A percentile compares a stretch with the other conserved stretches of the same genome.
Evolutionary conservation across 257 asterid genomes (phyloP).

Genomic region (Solanum boliviense): DNA sequence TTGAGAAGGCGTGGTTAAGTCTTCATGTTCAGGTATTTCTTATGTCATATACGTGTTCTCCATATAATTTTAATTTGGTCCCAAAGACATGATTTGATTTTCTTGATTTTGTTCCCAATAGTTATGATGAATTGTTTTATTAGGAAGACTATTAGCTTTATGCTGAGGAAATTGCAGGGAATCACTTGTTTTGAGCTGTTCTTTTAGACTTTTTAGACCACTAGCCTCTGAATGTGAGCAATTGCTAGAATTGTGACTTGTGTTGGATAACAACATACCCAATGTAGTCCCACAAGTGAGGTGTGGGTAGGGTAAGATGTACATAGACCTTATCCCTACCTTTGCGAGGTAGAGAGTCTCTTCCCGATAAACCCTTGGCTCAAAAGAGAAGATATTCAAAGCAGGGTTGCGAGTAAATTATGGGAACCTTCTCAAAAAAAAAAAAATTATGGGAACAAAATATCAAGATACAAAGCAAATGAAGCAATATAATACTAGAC

Average conservation of each 20-base stretch:
- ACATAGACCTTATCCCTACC: neutral
- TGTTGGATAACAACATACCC: neutral
- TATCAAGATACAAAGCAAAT: neutral
- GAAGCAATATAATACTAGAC: neutral
- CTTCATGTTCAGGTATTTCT: slow-evolving; percentile 78
- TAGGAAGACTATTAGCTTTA: neutral
- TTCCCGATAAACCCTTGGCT: neutral
- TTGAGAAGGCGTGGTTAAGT: slow-evolving; percentile 87
- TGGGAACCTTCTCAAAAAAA: no score
- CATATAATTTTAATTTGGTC: neutral
- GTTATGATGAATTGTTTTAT: neutral
- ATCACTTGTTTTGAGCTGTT: neutral
- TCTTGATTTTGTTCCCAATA: neutral
- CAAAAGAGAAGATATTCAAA: neutral
- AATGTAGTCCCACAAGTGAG: neutral
- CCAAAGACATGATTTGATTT: neutral
- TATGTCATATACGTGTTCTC: neutral
- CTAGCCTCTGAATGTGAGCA: neutral
- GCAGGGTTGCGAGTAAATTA: neutral
- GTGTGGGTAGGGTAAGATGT: neutral
- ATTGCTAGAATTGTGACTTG: neutral
- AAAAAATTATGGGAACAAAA: neutral
- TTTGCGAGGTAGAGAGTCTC: neutral
- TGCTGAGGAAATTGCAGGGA: neutral
- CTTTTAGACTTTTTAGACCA: neutral